phyloP scores from a whole-genome alignment of 495 filamentous ascomycete species.

The Trichoderma virens region DNA sequence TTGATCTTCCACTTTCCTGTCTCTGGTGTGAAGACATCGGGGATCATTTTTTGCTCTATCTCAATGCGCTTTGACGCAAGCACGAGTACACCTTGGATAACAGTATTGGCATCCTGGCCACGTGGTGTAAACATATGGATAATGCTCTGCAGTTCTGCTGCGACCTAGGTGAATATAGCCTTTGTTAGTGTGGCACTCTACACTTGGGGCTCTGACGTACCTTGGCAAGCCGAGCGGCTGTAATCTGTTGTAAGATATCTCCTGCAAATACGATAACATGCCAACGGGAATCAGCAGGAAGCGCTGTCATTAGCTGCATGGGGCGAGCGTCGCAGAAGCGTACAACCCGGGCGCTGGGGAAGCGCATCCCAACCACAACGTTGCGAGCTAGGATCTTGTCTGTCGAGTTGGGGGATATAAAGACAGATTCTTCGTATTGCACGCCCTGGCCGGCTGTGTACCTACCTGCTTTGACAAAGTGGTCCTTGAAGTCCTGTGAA shows the following conservation, averaged over 20 bases:
- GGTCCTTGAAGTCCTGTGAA: constrained; percentile 44
- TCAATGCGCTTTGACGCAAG: neutral
- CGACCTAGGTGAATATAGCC: neutral
- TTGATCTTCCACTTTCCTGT: neutral
- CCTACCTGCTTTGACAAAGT: constrained; percentile 51
- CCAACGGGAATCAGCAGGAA: constrained; percentile 51
- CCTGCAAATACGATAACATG: constrained; percentile 54
- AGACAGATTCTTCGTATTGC: constrained; percentile 45
- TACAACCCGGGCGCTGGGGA: constrained; percentile 49
- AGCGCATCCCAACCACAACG: constrained; percentile 48
- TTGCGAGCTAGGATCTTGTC: constrained; percentile 28
- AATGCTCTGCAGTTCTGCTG: neutral
- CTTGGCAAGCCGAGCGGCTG: neutral
- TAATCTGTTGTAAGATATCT: constrained; percentile 25
- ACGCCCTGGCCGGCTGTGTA: constrained; percentile 60
- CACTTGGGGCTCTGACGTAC: neutral
- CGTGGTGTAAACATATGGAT: neutral
- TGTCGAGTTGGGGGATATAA: constrained; percentile 30
- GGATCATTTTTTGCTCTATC: neutral
- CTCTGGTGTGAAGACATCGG: neutral
- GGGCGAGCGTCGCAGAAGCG: constrained; percentile 49
- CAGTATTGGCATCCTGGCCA: neutral
- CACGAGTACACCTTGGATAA: neutral
- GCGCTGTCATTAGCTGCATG: constrained; percentile 43
- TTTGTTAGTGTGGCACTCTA: neutral